Evolutionary conservation across 108 stramenopile species (phyloP), one percentile per base, ranked within the genome.

Genomic region (Fragilaria crotonensis): DNA sequence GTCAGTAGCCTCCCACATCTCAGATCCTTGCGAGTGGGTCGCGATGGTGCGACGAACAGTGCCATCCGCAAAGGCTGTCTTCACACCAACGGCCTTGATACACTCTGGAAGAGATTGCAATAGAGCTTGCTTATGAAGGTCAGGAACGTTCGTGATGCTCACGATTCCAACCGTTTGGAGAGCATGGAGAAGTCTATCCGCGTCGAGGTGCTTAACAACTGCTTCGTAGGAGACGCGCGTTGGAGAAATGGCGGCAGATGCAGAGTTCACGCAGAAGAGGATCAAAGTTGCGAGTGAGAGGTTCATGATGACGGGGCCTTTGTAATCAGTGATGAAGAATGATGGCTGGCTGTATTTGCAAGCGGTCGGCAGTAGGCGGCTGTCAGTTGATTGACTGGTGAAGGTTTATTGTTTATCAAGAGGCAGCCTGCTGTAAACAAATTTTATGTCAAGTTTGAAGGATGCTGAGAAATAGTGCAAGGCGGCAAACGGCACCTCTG

Each of bases 31-130:
- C 26, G 66, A 46, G 33, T 57, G 56, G n/a, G 70, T 59, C 2
- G 76, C 70, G 57, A 79, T 18, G 9, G 79, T 75, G 3, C 52
- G 64, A 0, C 79, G 74, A 30, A 20, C 26, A 14, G 68, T 65
- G 2, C 71, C 68, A 62, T 79, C 78, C 11, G 33, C 22, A 33
- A 72, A 72, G 36, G 14, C 11, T 41, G 57, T 47, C 26, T 53
- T 22, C 49, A 48, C 29, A 25, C 21, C 45, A 7, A 55, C 30
- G 14, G 33, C 51, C 19, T 64, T 36, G 31, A 66, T 25, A 30
- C 75, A 70, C 17, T 21, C 45, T 7, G 22, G 11, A 0, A 74
- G 26, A 25, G 67, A 47, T 3, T 64, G 21, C 21, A 30, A 23
- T 22, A 65, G 52, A 49, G 19, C 52, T 41, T 41, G 7, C 20